Conservation (phyloP, 2,329 filamentous ascomycete genomes). For the Monosporascus cannonballus region DNA sequence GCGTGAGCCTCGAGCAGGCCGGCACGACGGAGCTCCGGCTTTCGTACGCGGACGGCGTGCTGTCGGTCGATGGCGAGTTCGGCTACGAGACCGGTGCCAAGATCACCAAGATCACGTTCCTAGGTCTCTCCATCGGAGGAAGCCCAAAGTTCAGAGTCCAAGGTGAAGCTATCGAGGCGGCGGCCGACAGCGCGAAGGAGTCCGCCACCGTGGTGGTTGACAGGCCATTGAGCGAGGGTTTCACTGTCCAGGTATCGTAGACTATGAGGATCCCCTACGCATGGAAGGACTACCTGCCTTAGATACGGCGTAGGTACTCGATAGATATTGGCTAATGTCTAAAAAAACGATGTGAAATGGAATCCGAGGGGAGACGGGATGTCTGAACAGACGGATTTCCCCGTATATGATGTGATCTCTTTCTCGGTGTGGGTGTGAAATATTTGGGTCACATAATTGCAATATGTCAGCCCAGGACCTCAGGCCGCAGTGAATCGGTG, state of each 20-base stretch:
- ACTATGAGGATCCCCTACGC: neutral
- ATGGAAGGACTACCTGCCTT: too few relatives aligned
- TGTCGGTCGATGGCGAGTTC: conserved; percentile 48
- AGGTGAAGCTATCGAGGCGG: conserved; percentile 4
- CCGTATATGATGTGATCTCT: too few relatives aligned
- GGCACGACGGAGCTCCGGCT: conserved; percentile 55
- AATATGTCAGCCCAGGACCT: too few relatives aligned
- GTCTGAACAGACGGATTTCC: too few relatives aligned
- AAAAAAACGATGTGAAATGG: too few relatives aligned
- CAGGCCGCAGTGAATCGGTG: too few relatives aligned
- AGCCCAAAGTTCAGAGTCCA: neutral
- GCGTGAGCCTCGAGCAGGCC: conserved; percentile 57
- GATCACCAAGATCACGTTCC: conserved; percentile 44
- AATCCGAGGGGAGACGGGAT: too few relatives aligned
- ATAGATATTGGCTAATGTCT: too few relatives aligned
- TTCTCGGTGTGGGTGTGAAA: too few relatives aligned
- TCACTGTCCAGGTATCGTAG: conserved; percentile 24
- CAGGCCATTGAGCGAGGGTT: conserved; percentile 15
- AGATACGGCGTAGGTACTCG: too few relatives aligned
- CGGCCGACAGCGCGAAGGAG: conserved; percentile 6
- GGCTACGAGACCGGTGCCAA: conserved; percentile 39
- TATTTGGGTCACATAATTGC: too few relatives aligned
- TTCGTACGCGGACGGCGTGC: conserved; percentile 45
- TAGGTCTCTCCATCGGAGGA: conserved; percentile 27
- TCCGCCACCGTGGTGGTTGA: conserved; percentile 15